These are phyloP conservation scores for Carnegiea gigantea DNA, from an alignment of 179 eudicot species.

Conservation along the genomic window DNA sequence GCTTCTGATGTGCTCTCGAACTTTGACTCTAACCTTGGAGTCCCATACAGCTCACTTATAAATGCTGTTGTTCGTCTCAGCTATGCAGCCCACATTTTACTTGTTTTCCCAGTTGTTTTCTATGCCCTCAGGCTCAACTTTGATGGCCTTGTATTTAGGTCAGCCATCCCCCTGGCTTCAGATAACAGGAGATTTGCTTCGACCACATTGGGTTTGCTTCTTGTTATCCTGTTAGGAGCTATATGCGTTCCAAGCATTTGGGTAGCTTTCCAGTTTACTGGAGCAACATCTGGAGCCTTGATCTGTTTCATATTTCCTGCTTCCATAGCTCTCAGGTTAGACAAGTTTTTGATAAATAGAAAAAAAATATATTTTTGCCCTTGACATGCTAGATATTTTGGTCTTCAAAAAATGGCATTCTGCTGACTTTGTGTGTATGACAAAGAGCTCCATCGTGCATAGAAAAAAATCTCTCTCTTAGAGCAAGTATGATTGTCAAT, in stretches of 20 bases:
- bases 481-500: not conserved
- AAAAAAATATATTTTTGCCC: not conserved
- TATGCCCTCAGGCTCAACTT: conserved; percentile 62
- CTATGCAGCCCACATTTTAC: conserved; percentile 69
- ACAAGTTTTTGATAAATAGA: not conserved
- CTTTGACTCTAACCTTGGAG: conserved; percentile 64
- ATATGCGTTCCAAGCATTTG: conserved; percentile 57
- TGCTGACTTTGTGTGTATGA: not conserved
- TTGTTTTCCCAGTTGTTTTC: conserved; percentile 73
- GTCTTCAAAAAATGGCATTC: not conserved
- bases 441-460: not conserved
- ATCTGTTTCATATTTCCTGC: conserved; percentile 86
- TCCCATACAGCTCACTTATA: conserved; percentile 59
- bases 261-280: conserved; percentile 66
- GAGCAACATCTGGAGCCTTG: conserved; percentile 76
- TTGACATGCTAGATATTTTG: not conserved
- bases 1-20: conserved; percentile 73
- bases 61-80: conserved; percentile 68
- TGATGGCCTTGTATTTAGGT: conserved; percentile 59
- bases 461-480: not conserved
- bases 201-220: conserved; percentile 46
- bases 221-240: conserved; percentile 57
- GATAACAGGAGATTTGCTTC: conserved; percentile 49
- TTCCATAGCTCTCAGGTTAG: conserved; percentile 74
- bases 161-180: conserved; percentile 47